Base-by-base conservation (phyloP, 2,329 filamentous ascomycete genomes). In the Xylaria hypoxylon region DNA sequence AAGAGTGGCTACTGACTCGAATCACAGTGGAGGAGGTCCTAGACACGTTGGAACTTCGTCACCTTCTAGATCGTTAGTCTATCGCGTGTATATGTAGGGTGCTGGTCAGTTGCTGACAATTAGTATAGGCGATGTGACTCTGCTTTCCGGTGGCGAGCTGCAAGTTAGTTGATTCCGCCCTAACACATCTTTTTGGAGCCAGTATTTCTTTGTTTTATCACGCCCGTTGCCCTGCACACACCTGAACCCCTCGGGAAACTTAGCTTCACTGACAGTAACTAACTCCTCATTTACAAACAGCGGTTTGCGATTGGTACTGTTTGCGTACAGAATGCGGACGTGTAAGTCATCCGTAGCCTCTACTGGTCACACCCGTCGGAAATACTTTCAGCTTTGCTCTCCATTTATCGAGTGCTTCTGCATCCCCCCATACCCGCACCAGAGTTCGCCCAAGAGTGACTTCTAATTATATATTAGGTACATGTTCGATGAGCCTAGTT, bases 401-500 rank as follows among this genome's bases (percentile, higher is more conserved):
- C 19, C 10, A 53, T 45, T 17, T 2, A 24, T 10, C 10, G 11
- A 24, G 17, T 38, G 33, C 19, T 33, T 17, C 31, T 45, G 2
- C 19, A 38, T 28, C 17, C 22, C 19, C 7, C 44, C 17, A 7
- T 28, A n/a, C 2, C 19, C 3, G 17, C 5, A 28, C 11, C 3
- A n/a, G 10, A 31, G 4, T 2, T 47, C 15, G 3, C 17, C 26
- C 6, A 11, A 42, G 38, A 33, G 17, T 19, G 13, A 44, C 15
- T 5, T 44, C 51, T 64, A 53, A 64, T 57, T n/a, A 6, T 26
- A 28, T 57, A 24, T 35, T 45, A 68, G 65, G 35, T 99, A 99
- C 86, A 98, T 99, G 96, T 99, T 99, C 77, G 96, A 99, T 81
- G 96, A 99, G 84, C 96, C 96, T 19, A 98, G 95, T 45, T 99